Conservation (phyloP, 2,329 filamentous ascomycete species). For the Cryphonectria nitschkei region DNA sequence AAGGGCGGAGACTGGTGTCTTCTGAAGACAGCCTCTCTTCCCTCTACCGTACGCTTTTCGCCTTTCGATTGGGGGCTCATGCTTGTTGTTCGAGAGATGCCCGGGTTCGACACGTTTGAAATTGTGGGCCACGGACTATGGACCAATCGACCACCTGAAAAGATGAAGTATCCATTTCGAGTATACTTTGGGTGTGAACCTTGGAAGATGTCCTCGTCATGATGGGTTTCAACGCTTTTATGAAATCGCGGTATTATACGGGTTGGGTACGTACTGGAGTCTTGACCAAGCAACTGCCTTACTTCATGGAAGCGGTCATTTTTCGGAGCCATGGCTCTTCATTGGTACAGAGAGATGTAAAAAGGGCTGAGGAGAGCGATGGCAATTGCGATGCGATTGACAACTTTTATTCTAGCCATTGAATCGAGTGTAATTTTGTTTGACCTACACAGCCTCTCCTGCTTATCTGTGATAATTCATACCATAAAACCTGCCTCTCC, state of each 20-base stretch:
- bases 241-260: too few species aligned
- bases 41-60: too few species aligned
- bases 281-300: too few species aligned
- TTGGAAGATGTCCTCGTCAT: not conserved
- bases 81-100: not conserved
- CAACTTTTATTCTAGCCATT: not conserved
- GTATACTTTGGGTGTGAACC: not conserved
- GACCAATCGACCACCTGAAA: too few species aligned
- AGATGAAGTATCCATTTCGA: not conserved
- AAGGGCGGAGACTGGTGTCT: not conserved
- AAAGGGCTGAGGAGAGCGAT: too few species aligned
- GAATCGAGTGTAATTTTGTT: not conserved
- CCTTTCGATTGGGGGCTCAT: not conserved
- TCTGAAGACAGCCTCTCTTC: not conserved
- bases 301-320: too few species aligned
- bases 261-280: too few species aligned
- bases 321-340: too few species aligned
- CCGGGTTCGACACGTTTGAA: not conserved
- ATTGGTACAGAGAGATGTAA: too few species aligned
- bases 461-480: not conserved
- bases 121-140: not conserved
- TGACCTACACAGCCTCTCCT: not conserved
- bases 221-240: not conserved
- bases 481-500: not conserved
- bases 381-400: not conserved